Base-by-base conservation (phyloP, 495 filamentous ascomycete genomes). In the Platismatia glauca region DNA sequence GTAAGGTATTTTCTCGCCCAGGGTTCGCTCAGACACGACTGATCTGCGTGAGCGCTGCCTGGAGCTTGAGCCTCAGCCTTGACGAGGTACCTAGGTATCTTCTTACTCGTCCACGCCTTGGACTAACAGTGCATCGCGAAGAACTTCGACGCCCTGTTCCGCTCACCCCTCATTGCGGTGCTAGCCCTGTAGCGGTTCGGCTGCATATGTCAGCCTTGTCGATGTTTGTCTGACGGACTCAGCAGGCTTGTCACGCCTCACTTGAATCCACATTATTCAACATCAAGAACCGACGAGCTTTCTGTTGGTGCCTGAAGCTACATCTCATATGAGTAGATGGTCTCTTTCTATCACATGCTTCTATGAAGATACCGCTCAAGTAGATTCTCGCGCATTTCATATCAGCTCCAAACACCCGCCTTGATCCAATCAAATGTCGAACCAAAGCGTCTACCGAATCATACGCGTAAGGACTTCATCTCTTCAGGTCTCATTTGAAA, bases 401-500 rank as follows among this genome's bases (percentile, higher is more conserved):
- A 60, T 16, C 56, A 50, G 38, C 57, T 46, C 22, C 64, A 46
- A 41, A 33, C 33, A 22, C 57, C 37, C n/a, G 43, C 39, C 53
- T 46, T 39, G 61, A 46, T 56, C 50, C 22, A 29, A 34, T 67
- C 70, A 57, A n/a, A 92, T 91, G 88, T 83, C 89, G 64, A 88
- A 93, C 72, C 90, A 95, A 72, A 87, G 86, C 38, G 87, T 92
- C 69, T 86, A 95, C 56, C 88, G 90, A 61, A 89, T 93, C 74
- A 89, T 88, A 57, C 86, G 87, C 77, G 89, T 91, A 77, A 64
- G 77, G 72, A 55, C 46, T 24, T 57, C 13, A 38, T 60, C 53
- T 62, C 56, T 50, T n/a, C 52, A 69, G 77, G 63, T 63, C 66
- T 69, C 64, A 33, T 71, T 64, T 65, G 66, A 55, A 55, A 61